Evolutionary conservation across 2,329 filamentous ascomycete species (phyloP), one percentile per base, ranked within the genome.

Genomic region (Cordyceps cateniannulata): DNA sequence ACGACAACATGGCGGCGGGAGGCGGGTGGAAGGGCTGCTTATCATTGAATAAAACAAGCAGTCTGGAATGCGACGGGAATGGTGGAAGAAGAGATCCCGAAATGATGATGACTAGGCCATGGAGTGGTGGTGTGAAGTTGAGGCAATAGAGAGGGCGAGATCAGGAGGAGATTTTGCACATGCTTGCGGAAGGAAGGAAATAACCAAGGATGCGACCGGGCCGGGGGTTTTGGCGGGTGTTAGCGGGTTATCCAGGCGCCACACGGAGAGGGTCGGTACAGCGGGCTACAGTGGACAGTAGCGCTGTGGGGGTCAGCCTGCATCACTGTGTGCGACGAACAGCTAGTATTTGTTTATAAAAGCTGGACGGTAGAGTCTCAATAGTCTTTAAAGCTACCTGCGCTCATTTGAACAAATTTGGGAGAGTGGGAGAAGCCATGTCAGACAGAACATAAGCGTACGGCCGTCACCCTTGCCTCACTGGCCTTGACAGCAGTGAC

Each of bases 151-250:
- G 50, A 40, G 14, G 32, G 40, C 47, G 35, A 40, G 58, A 25
- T 52, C n/a, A 38, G 42, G 49, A 53, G 50, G 58, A 60, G 58
- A 60, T 53, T 60, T 60, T 53, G 57, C 57, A 60, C 57, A 60
- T 60, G 57, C 27, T 47, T 47, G 25, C 25, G 25, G 27, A 25
- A 53, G 29, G 25, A 27, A 35, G 32, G 32, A 35, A 44, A 18
- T 12, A 16, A 44, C 40, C 48, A 51, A 59, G 24, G 20, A 35
- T 24, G 44, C 29, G 22, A 38, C 32, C 22, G 12, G 48, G 48
- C 22, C 32, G 22, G 32, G 3, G 25, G 14, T 27, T 48, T 10
- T n/a, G 7, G 38, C 38, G 38, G 38, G 38, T n/a, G 38, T 18
- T 18, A 8, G 38, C 38, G 38, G 18, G 32, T 35, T 35, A 12